A percentile compares a stretch with the other conserved stretches of the same genome.
Conservation (phyloP, 2,329 filamentous ascomycete genomes). For the Pseudocercospora macadamiae region DNA sequence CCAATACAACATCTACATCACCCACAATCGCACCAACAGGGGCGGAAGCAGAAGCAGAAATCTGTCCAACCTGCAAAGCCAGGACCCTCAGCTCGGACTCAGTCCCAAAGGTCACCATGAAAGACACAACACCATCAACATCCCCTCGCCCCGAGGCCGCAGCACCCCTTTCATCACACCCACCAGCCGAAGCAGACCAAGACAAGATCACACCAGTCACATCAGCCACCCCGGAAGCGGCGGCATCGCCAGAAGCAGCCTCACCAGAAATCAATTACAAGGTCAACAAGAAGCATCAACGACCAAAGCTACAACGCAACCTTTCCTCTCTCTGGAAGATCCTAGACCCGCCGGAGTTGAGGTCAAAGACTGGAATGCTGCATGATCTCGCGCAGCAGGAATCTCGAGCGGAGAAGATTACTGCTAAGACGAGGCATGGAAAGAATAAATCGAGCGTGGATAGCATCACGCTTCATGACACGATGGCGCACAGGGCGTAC, state of each 20-base stretch:
- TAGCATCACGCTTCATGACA: background rate
- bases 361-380: slow-evolving; percentile 18
- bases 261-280: background rate
- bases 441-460: background rate
- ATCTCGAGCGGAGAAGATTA: background rate
- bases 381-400: slow-evolving; percentile 19
- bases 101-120: background rate
- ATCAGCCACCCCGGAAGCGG: background rate
- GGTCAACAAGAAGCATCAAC: slow-evolving; percentile 9
- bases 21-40: background rate
- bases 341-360: slow-evolving; percentile 20
- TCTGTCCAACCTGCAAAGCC: slow-evolving; percentile 4
- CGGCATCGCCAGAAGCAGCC: background rate
- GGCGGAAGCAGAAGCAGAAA: background rate
- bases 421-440: background rate
- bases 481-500: background rate
- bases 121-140: slow-evolving; percentile 1
- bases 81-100: slow-evolving; percentile 5
- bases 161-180: background rate
- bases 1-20: too few relatives aligned
- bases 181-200: background rate
- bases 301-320: slow-evolving; percentile 18
- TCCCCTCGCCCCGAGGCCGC: background rate
- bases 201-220: background rate
- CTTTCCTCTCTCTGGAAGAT: slow-evolving; percentile 22